Conservation (phyloP, 306 rosid genomes). For the Amphicarpaea edgeworthii region DNA sequence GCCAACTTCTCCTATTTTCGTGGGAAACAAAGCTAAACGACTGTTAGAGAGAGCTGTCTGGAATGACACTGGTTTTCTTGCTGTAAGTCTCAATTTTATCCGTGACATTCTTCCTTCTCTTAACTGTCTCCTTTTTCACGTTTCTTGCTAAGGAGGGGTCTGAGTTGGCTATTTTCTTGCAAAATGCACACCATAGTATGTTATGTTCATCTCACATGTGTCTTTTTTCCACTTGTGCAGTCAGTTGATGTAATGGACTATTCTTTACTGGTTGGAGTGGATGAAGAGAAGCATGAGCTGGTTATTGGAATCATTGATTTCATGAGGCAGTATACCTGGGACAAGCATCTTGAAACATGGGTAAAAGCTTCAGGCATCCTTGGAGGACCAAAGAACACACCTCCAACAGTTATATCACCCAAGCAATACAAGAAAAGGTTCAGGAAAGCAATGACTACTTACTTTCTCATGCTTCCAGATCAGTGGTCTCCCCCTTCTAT, state of each 20-base stretch:
- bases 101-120: constrained; percentile 21
- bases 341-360: constrained; percentile 99
- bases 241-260: constrained; percentile 96
- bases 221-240: constrained; percentile 56
- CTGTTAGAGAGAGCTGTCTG: constrained; percentile 94
- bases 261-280: constrained; percentile 93
- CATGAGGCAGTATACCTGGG: constrained; percentile 99
- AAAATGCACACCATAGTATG: constrained; percentile 11
- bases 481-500: constrained; percentile 83
- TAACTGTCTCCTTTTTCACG: not conserved
- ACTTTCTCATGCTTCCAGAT: constrained; percentile 98
- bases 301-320: constrained; percentile 96
- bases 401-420: constrained; percentile 96
- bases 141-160: too few species aligned
- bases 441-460: constrained; percentile 96
- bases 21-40: constrained; percentile 92
- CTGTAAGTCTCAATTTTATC: constrained; percentile 63
- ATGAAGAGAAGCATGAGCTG: constrained; percentile 89
- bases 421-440: constrained; percentile 94
- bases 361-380: constrained; percentile 95
- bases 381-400: constrained; percentile 89
- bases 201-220: constrained; percentile 25
- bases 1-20: constrained; percentile 98
- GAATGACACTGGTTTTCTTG: constrained; percentile 96
- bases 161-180: not conserved